phyloP scores from a whole-genome alignment of 495 filamentous ascomycete genomes.

The Neurospora pannonica region DNA sequence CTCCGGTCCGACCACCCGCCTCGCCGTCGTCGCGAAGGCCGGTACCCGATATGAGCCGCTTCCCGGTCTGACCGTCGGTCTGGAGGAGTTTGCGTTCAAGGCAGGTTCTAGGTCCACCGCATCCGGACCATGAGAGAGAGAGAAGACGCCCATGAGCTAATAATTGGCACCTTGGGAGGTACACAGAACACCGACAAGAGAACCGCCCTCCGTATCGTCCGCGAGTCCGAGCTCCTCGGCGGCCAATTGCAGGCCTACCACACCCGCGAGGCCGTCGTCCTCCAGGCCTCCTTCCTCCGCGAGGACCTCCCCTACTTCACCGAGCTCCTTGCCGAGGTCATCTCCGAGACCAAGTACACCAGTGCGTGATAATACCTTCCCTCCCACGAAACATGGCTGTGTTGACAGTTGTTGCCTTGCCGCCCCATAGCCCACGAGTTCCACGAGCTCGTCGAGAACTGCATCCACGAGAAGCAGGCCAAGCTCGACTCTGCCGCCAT shows the following conservation, averaged over 20 bases:
- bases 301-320: constrained; percentile 96
- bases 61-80: constrained; percentile 79
- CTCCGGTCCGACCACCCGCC: constrained; percentile 74
- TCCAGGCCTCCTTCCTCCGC: constrained; percentile 88
- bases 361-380: constrained; percentile 42
- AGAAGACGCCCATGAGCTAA: constrained; percentile 31
- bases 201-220: constrained; percentile 79
- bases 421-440: constrained; percentile 63
- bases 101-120: constrained; percentile 38
- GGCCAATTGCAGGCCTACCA: constrained; percentile 75
- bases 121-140: background rate
- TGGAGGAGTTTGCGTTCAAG: constrained; percentile 95
- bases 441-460: constrained; percentile 69
- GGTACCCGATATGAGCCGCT: constrained; percentile 83
- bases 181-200: constrained; percentile 72
- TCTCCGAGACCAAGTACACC: constrained; percentile 74
- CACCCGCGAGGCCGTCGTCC: constrained; percentile 83
- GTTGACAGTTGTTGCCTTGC: constrained; percentile 10
- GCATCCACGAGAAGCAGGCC: constrained; percentile 64
- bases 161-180: constrained; percentile 24
- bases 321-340: constrained; percentile 87
- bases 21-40: constrained; percentile 85
- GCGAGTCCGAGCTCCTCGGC: constrained; percentile 90
- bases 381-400: constrained; percentile 3
- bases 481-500: constrained; percentile 57